Base-by-base conservation (phyloP, 1,284 basidiomycete species). In the Ceratobasidium sp. region DNA sequence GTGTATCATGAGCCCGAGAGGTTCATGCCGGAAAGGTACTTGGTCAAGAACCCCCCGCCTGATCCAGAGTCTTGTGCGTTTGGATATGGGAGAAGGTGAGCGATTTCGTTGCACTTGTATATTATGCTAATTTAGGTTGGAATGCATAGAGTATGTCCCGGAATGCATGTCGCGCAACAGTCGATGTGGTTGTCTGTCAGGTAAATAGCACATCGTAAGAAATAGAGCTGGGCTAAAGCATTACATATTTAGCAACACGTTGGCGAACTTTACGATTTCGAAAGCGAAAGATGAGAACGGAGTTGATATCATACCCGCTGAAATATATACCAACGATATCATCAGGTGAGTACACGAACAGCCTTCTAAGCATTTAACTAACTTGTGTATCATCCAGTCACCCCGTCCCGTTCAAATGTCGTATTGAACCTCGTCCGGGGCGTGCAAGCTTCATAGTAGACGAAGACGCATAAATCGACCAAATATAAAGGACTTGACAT, bases 21-120 rank as follows among this genome's bases (percentile, higher is more conserved):
- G 76, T 92, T 99, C 83, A 80, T 86, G 44, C 97, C 97, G 8
- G 97, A 99, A 82, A 92, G 97, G 77, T 99, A 96, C 95, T 86
- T 99, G 65, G 92, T 95, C 79, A 89, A 92, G 67, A 84, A 90
- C 19, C 89, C 90, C 79, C 84, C 87, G n/a, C 69, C 69, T 27
- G 44, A 62, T 48, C 69, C 69, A 9, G 48, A 47, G 31, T 19
- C 57, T 1, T 60, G 48, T 48, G 69, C 69, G n/a, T 72, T 72
- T 62, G 69, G 69, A 19, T 72, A 50, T 62, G 69, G 69, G 41
- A 47, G 69, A 53, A 50, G 69, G 69, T 71, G 33, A 41, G 17
- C 9, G 11, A 54, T 19, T 22, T 19, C 2, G 33, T n/a, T 14
- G 4, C 27, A 3, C 33, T n/a, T 71, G n/a, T 60, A 11, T 17